Conservation (phyloP, 305 asterid genomes). For the Fraxinus sp. region DNA sequence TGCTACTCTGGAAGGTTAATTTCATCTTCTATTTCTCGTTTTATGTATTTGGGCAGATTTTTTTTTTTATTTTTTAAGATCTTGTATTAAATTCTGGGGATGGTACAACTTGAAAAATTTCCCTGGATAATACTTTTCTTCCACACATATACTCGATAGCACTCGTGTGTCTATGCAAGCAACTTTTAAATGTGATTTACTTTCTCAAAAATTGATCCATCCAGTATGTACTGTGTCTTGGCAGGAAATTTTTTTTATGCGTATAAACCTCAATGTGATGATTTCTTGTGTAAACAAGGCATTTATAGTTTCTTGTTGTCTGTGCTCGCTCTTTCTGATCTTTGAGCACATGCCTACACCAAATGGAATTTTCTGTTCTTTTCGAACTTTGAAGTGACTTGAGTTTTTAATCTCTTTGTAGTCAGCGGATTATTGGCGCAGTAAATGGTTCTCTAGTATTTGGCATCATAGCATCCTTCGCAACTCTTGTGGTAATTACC, state of each 20-base stretch:
- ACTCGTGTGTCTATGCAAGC: neutral
- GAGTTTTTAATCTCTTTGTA: slow-evolving; percentile 34
- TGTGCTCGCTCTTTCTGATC: neutral
- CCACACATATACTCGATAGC: neutral
- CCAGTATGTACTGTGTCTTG: neutral
- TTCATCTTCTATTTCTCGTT: slow-evolving; percentile 12
- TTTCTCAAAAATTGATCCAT: slow-evolving; percentile 9
- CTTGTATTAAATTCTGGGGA: slow-evolving; percentile 4
- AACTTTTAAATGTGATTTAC: neutral
- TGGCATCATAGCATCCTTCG: slow-evolving; percentile 65
- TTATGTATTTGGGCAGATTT: neutral
- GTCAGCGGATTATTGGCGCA: slow-evolving; percentile 82
- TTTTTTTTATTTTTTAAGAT: slow-evolving; percentile 4
- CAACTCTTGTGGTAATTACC: slow-evolving; percentile 77
- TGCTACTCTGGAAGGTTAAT: slow-evolving; percentile 83
- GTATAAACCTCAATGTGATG: slow-evolving; percentile 9
- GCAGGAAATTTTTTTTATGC: neutral
- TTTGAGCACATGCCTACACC: neutral
- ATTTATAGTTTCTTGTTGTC: neutral
- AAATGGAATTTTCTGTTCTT: neutral
- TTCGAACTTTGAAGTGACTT: slow-evolving; percentile 17
- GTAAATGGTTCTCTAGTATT: slow-evolving; percentile 76
- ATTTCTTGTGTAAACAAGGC: neutral
- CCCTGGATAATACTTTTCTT: neutral
- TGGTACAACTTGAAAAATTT: neutral